These are phyloP conservation scores for Sutorius australiensis DNA, from an alignment of 768 basidiomycete species.

Conservation along the genomic window DNA sequence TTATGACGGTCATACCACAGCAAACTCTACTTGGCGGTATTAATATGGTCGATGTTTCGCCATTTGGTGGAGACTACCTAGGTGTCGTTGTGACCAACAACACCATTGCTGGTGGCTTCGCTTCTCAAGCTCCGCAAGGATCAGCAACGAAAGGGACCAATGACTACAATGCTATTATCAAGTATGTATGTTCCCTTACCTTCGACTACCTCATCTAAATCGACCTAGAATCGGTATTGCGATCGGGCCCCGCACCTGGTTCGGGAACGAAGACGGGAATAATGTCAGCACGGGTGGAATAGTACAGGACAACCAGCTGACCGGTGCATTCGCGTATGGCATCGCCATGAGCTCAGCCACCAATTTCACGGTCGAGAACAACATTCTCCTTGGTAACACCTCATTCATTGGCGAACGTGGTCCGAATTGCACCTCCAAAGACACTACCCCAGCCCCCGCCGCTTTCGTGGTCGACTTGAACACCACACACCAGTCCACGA, in stretches of 20 bases:
- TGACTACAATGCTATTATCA: conserved; percentile 58
- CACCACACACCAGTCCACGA: conserved; percentile 36
- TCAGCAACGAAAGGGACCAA: conserved; percentile 53
- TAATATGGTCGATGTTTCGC: conserved; percentile 70
- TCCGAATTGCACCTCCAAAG: conserved; percentile 54
- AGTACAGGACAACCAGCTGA: conserved; percentile 54
- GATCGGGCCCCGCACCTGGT: conserved; percentile 75
- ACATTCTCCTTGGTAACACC: conserved; percentile 61
- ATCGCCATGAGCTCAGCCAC: conserved; percentile 60
- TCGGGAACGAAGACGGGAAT: conserved; percentile 52
- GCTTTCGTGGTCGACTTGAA: conserved; percentile 56
- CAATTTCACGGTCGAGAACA: conserved; percentile 66
- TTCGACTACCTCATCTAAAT: conserved; percentile 4
- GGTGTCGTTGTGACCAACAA: conserved; percentile 67
- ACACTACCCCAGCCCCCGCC: conserved; percentile 49
- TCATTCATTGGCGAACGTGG: conserved; percentile 71
- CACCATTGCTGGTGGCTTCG: conserved; percentile 64
- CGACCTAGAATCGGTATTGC: conserved; percentile 73
- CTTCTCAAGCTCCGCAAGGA: conserved; percentile 41
- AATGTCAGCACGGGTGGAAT: conserved; percentile 53
- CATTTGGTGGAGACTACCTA: conserved; percentile 63
- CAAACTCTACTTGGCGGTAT: conserved; percentile 71
- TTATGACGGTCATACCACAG: conserved; percentile 31
- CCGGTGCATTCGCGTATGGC: conserved; percentile 71
- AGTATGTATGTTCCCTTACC: conserved; percentile 41